Percentiles rank a stretch among this genome's conserved stretches.
phyloP scores from a whole-genome alignment of 345 rosid species.

The Citrus australasica region DNA sequence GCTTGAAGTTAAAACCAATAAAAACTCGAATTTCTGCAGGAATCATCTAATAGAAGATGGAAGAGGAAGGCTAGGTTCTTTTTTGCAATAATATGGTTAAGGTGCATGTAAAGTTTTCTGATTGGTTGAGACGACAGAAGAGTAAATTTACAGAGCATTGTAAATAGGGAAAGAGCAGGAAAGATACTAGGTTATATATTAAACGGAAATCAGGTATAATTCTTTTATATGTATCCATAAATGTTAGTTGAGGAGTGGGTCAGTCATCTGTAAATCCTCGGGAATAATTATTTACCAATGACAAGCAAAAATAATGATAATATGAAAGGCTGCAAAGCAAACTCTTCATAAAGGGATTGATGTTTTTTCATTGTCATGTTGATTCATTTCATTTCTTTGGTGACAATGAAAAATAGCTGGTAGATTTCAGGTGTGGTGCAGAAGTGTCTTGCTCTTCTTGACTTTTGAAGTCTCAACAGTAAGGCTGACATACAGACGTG shows the following conservation, averaged over 20 bases:
- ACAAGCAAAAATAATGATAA: conserved; percentile 23
- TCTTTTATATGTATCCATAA: conserved; percentile 34
- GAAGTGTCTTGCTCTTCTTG: neutral
- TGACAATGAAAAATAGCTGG: neutral
- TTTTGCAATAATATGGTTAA: conserved; percentile 20
- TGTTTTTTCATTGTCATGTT: neutral
- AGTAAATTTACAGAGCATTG: conserved; percentile 21
- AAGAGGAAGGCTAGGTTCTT: conserved; percentile 1
- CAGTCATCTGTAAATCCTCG: conserved; percentile 29
- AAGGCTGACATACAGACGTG: neutral
- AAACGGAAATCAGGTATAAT: conserved; percentile 22
- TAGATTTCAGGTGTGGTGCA: neutral
- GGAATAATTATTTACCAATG: conserved; percentile 19
- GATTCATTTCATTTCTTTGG: conserved; percentile 7
- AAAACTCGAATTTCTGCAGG: conserved; percentile 53
- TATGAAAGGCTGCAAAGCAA: neutral
- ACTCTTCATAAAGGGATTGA: neutral
- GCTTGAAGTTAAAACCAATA: conserved; percentile 91
- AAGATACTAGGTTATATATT: conserved; percentile 12
- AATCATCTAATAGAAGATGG: conserved; percentile 11
- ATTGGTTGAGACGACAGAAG: conserved; percentile 4
- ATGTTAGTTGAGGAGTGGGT: conserved; percentile 4
- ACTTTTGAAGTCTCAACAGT: neutral
- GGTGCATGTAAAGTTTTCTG: conserved; percentile 17
- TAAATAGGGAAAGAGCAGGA: conserved; percentile 26